Evolutionary conservation across 2,329 filamentous ascomycete species (phyloP).

Genomic region (Cryphonectria parasitica): DNA sequence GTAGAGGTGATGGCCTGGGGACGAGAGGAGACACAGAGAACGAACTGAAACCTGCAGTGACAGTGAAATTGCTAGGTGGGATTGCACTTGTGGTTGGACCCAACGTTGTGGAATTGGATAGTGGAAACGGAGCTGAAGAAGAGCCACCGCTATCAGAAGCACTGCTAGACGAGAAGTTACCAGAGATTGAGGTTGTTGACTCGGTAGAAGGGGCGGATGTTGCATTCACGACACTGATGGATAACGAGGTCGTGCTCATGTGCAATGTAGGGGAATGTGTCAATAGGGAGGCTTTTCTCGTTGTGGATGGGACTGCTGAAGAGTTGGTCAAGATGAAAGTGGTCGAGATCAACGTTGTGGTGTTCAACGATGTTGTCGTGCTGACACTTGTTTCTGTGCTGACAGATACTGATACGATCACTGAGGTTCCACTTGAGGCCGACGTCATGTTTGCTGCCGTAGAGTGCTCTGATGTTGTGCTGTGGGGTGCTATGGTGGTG

Average conservation of each 20-base stretch:
- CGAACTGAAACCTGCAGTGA: background rate
- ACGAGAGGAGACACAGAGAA: background rate
- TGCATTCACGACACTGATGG: background rate
- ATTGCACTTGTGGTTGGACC: background rate
- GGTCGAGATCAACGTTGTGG: background rate
- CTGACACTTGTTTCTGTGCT: slow-evolving; percentile 2
- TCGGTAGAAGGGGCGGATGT: background rate
- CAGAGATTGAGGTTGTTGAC: background rate
- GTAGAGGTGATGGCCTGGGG: background rate
- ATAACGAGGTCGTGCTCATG: background rate
- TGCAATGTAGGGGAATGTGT: background rate
- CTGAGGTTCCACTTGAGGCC: background rate
- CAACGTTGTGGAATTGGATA: background rate
- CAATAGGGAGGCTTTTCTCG: background rate
- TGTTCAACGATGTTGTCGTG: background rate
- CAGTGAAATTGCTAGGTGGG: background rate
- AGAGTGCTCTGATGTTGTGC: background rate
- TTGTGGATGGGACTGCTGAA: background rate
- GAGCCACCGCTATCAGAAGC: background rate
- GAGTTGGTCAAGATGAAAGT: background rate
- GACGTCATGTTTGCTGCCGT: background rate
- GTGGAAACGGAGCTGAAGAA: background rate
- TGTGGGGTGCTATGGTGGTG: background rate
- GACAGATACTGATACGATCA: background rate
- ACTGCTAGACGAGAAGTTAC: background rate